A percentile compares a stretch with the other conserved stretches of the same genome.
Conservation (phyloP, 805 yeast species). For the Clavispora vitiphila region DNA sequence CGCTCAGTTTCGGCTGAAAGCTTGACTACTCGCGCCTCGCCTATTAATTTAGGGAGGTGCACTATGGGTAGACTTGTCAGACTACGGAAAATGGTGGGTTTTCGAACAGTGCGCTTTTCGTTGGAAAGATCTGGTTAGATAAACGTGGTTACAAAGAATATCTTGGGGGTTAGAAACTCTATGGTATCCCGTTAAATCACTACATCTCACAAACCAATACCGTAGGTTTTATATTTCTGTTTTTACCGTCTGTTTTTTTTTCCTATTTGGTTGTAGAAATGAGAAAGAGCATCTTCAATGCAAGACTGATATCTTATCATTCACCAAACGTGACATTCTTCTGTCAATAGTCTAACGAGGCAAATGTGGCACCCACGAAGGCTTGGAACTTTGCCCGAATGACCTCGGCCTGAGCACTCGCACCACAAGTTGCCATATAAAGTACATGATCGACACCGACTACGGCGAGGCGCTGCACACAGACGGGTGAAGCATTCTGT, state of each 20-base stretch:
- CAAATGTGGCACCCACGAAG: background rate
- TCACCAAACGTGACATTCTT: no score
- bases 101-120: slow-evolving; percentile 9
- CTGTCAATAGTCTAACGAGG: no score
- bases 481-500: background rate
- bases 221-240: background rate
- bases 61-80: slow-evolving; percentile 14
- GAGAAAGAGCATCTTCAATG: background rate
- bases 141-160: slow-evolving; percentile 39
- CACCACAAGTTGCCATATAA: background rate
- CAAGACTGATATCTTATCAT: no score
- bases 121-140: slow-evolving; percentile 33
- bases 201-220: slow-evolving; percentile 18
- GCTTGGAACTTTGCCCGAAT: background rate
- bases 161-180: slow-evolving; percentile 30
- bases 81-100: slow-evolving; percentile 5
- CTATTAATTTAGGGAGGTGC: slow-evolving; percentile 37
- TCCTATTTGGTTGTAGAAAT: background rate
- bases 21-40: slow-evolving; percentile 23
- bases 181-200: slow-evolving; percentile 45
- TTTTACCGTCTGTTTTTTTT: background rate
- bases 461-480: background rate
- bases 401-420: background rate
- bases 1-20: slow-evolving; percentile 21
- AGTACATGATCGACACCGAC: background rate